Evolutionary conservation across 768 basidiomycete genomes (phyloP), one percentile per base, ranked within the genome.

Genomic region (Rhodotorula sphaerocarpa): DNA sequence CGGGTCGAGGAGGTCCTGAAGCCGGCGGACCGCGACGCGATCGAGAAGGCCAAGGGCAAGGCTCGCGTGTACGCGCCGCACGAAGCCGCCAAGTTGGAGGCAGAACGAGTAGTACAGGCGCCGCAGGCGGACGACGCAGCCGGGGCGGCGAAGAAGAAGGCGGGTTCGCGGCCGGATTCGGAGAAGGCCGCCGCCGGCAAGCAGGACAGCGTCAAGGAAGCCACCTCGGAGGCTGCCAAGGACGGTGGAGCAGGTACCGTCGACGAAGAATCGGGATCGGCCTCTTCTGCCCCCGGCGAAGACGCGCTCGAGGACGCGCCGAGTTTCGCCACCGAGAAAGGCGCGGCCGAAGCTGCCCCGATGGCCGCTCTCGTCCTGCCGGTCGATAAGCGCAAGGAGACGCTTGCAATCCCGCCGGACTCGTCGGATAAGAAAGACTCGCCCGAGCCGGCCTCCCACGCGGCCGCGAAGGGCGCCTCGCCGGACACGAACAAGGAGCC

Each of bases 281-380:
- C 12, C 18, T 6, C 11, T 21, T 23, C 33, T 4, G 28, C 30
- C n/a, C n/a, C 14, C 54, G 30, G 11, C 30, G 25, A 59, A 20
- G 47, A 21, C 1, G 57, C 57, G 1, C 41, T 51, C 21, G 63
- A 57, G 3, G 63, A 65, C 28, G 48, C 53, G 16, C 63, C 63
- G 7, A 48, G 55, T 20, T 2, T 65, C 21, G 63, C 63, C 2
- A 51, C 51, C n/a, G 21, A 51, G 25, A 34, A 59, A 6, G 63
- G 59, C 27, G 63, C 57, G 18, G 10, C 42, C 11, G 16, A 27
- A 28, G 41, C 47, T 7, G 63, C 63, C 3, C 63, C 63, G 27
- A 50, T 65, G 48, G 63, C 63, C 16, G 63, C 63, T 7, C 28
- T 65, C 31, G 16, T 21, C 27, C 15, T 31, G 30, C 31, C 28